phyloP scores from a whole-genome alignment of 805 yeast genomes.

The Wickerhamiella sorbophila region DNA sequence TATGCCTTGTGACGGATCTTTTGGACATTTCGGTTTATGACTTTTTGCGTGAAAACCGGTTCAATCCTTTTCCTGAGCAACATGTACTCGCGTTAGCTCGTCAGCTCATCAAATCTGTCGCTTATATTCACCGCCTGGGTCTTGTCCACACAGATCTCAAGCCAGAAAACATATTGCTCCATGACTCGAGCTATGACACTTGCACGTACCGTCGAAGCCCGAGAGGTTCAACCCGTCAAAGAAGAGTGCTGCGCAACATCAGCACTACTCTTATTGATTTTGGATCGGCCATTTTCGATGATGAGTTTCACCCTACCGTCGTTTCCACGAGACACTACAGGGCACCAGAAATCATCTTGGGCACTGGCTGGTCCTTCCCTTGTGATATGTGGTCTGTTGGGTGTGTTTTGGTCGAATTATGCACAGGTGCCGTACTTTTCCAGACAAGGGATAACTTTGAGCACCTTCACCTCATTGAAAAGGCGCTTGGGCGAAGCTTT shows the following conservation, averaged over 20 bases:
- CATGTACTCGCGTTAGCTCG: constrained; percentile 82
- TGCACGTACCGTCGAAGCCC: constrained; percentile 11
- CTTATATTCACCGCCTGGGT: constrained; percentile 77
- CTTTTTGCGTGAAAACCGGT: constrained; percentile 70
- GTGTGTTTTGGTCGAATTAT: constrained; percentile 78
- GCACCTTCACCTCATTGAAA: constrained; percentile 91
- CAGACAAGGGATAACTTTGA: constrained; percentile 90
- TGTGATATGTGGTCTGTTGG: constrained; percentile 97
- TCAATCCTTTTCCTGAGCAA: constrained; percentile 83
- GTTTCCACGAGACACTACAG: constrained; percentile 93
- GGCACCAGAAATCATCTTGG: constrained; percentile 91
- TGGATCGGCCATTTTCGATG: constrained; percentile 91
- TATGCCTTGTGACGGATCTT: constrained; percentile 83
- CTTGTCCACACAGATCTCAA: constrained; percentile 91
- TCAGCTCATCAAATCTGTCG: constrained; percentile 73
- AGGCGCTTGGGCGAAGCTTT: constrained; percentile 42
- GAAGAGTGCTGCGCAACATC: constrained; percentile 53
- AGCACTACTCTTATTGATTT: constrained; percentile 83
- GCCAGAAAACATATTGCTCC: constrained; percentile 80
- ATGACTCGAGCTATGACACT: constrained; percentile 10
- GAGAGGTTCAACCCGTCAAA: constrained; percentile 9
- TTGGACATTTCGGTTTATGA: constrained; percentile 78
- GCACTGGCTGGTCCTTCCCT: constrained; percentile 93
- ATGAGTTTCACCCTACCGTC: constrained; percentile 83
- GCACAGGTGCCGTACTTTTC: constrained; percentile 88